Evolutionary conservation across 805 yeast species (phyloP), one percentile per base, ranked within the genome.

Genomic region (Ogataea wickerhamii): DNA sequence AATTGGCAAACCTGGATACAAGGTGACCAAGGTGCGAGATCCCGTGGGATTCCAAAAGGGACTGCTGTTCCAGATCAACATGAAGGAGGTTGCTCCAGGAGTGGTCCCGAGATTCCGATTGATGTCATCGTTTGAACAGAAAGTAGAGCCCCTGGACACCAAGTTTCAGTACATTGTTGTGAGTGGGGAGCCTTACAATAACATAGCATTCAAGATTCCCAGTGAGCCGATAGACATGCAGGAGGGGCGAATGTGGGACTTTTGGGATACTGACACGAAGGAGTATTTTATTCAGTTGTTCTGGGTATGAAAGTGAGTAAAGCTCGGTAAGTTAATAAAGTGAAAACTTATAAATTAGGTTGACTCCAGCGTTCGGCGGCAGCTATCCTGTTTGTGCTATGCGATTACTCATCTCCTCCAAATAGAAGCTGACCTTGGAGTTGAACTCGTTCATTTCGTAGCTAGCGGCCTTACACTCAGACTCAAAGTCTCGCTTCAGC

Each of bases 141-240:
- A 65, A 6, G 63, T 68, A 4, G 76, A 73, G 51, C 46, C 47
- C 1, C 35, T 52, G 51, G 76, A 76, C 36, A 65, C 71, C 22
- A 64, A 67, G 7, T 78, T 56, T 60, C 94, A 84, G 60, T 89
- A 80, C 56, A 51, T 93, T 46, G 79, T 89, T 8, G 63, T 89
- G 0, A 80, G 88, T n/a, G 93, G 82, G 3, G 96, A 87, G 56
- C 97, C 97, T 2, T 93, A 87, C 58, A 91, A 87, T 44, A 87
- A 81, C 41, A 68, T 87, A 7, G 84, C 82, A 1, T 66, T 91
- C 40, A 80, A 86, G 41, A 68, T 93, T 10, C 95, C 95, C 1
- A 68, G 77, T 12, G 66, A 55, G 16, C 76, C 78, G 18, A 66
- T 78, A 11, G 78, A 73, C 43, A 42, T 53, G 33, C 35, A 43